Evolutionary conservation across 768 basidiomycete genomes (phyloP), one percentile per base, ranked within the genome.

Genomic region (Obba rivulosa): DNA sequence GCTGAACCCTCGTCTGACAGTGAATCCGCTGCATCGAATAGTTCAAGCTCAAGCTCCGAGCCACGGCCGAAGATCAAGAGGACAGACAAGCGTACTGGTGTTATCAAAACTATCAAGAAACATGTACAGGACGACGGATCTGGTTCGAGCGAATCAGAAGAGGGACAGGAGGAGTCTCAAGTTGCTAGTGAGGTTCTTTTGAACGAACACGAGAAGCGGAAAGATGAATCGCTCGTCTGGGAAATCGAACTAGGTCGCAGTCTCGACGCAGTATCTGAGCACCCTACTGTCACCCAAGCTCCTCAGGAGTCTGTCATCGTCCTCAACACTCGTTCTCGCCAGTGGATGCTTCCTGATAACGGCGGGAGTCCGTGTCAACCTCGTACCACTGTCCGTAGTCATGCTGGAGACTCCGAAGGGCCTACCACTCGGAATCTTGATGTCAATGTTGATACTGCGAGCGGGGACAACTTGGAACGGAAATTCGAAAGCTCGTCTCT

Each of bases 211-310:
- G n/a, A 25, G 23, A 28, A 43, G 5, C 39, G 18, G 46, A 40
- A 18, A 10, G 55, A 57, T 1, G 64, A 57, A 46, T 82, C 81
- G 9, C 66, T 71, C 17, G 55, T 75, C 8, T 83, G 82, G 81
- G 77, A 76, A 51, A 79, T 83, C 23, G 82, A 83, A 55, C 41
- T 61, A 13, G 52, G 38, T 4, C 31, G 37, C 3, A 46, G 45
- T 16, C 48, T 62, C 11, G 50, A 55, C 4, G 55, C 56, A 18
- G 50, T 22, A 8, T 52, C 58, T 43, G 53, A 45, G 8, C 13
- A 45, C 20, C 41, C 55, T 5, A 20, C 46, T 7, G 41, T 38
- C 8, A 36, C 52, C 3, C 21, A 28, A 8, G 41, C 24, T 14
- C 48, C 45, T 17, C 50, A 47, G 28, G 51, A 50, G 34, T 47